A percentile compares a stretch with the other conserved stretches of the same genome.
Evolutionary conservation across 768 basidiomycete genomes (phyloP).

Genomic region (Auricularia heimuer): DNA sequence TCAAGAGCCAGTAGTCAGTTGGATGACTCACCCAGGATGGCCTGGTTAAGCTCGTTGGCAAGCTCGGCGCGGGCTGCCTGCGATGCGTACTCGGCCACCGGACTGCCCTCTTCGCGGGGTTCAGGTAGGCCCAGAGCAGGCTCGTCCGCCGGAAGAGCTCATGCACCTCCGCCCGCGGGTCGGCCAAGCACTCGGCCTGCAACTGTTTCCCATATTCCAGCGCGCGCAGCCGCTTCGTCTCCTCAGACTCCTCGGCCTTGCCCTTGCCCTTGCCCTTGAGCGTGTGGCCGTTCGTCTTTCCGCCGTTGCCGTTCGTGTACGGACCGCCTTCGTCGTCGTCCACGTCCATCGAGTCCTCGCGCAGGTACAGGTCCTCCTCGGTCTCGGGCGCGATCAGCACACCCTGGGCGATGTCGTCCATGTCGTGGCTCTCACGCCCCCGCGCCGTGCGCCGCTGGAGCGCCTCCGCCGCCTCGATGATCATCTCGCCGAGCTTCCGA

Average conservation of each 20-base stretch:
- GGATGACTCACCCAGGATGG: constrained; percentile 58
- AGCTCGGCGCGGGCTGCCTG: constrained; percentile 54
- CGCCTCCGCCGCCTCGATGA: constrained; percentile 59
- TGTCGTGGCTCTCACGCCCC: not conserved
- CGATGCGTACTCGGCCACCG: constrained; percentile 47
- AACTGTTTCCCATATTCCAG: constrained; percentile 67
- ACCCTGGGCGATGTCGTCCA: not conserved
- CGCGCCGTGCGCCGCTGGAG: constrained; percentile 25
- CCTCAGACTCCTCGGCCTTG: constrained; percentile 24
- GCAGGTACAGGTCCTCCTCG: constrained; percentile 1
- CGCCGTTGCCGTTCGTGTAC: constrained; percentile 17
- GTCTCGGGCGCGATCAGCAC: not conserved
- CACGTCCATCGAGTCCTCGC: constrained; percentile 10
- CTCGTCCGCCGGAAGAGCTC: constrained; percentile 64
- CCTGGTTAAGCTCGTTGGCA: constrained; percentile 70
- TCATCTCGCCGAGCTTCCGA: constrained; percentile 77
- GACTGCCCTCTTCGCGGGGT: constrained; percentile 47
- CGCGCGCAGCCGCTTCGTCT: constrained; percentile 51
- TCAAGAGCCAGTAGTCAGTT: not conserved
- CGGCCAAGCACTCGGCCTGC: constrained; percentile 56
- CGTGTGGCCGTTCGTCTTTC: constrained; percentile 13
- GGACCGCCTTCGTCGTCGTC: constrained; percentile 20
- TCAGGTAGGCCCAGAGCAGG: constrained; percentile 69
- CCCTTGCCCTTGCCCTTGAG: constrained; percentile 10
- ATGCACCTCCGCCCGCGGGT: constrained; percentile 53